Conservation (phyloP, 345 rosid species). For the Citrus cavaleriei region DNA sequence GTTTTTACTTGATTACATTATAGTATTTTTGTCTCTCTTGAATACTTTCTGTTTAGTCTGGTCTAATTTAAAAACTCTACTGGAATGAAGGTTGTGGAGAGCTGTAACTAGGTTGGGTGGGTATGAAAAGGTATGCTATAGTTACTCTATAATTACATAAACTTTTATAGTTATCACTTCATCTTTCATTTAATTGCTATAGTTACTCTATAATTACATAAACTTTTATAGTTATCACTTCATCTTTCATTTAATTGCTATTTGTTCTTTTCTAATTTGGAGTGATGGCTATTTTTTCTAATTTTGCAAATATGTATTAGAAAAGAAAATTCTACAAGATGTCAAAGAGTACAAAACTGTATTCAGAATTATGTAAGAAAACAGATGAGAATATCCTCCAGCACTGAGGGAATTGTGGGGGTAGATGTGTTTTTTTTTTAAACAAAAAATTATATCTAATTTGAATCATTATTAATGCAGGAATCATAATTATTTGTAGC, state of each 20-base stretch:
- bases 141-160: background rate
- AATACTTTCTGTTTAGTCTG: background rate
- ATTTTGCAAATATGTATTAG: background rate
- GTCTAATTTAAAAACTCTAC: conserved; percentile 12
- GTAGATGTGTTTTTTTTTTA: background rate
- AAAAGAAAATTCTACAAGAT: background rate
- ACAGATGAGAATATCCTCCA: background rate
- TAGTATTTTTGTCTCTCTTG: background rate
- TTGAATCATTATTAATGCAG: background rate
- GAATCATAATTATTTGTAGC: too few relatives aligned
- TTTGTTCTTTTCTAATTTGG: background rate
- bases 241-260: background rate
- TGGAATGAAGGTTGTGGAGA: conserved; percentile 60
- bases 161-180: background rate
- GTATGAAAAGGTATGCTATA: conserved; percentile 54
- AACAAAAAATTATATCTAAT: background rate
- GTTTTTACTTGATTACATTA: background rate
- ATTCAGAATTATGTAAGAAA: background rate
- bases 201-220: background rate
- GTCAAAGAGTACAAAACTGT: background rate
- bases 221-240: background rate
- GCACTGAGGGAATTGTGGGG: background rate
- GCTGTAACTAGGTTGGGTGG: conserved; percentile 69
- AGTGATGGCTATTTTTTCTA: background rate
- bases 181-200: background rate